Base-by-base conservation (phyloP, 345 rosid species). In the Hypericum perforatum region DNA sequence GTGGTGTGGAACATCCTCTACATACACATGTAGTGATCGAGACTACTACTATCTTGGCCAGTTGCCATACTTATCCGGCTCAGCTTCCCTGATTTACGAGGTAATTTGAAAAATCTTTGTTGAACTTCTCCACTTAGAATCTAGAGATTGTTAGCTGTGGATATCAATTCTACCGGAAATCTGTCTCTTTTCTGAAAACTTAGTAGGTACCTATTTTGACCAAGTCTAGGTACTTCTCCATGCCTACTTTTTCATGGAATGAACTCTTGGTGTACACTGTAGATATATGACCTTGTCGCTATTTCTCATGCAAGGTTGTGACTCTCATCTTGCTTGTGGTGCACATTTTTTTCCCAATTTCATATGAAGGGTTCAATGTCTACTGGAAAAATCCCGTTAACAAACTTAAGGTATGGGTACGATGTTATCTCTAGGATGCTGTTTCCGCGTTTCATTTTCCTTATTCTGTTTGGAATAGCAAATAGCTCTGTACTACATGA, bases 21-120 rank as follows among this genome's bases (percentile, higher is more conserved):
- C 64, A 16, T 61, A 81, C 61, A 63, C 89, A 54, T 92, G 98
- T 71, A 62, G 59, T 39, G 86, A 85, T 55, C 80, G 90, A 50
- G 89, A 74, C 1, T 85, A 81, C 69, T 88, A 57, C 70, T 92
- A 70, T 69, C 83, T 92, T 5, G 98, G 98, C 5, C 81, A 88
- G 75, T 71, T 92, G 77, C 98, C 96, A 0, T 92, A 85, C 78
- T 74, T 92, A 70, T 85, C 82, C 13, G 43, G 68, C 49, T 32
- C 72, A 50, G 90, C 76, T 74, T 71, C 96, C 62, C 69, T 92
- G 60, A 64, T 80, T n/a, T 85, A 37, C 62, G 98, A 88, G 98
- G 98, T 72, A 74, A 60, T 54, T 45, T 16, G 42, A 22, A 46
- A 43, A 43, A 3, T 58, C 29, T 42, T 16, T 6, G 41, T 0